Base-by-base conservation (phyloP, 768 basidiomycete genomes). In the Obba rivulosa region DNA sequence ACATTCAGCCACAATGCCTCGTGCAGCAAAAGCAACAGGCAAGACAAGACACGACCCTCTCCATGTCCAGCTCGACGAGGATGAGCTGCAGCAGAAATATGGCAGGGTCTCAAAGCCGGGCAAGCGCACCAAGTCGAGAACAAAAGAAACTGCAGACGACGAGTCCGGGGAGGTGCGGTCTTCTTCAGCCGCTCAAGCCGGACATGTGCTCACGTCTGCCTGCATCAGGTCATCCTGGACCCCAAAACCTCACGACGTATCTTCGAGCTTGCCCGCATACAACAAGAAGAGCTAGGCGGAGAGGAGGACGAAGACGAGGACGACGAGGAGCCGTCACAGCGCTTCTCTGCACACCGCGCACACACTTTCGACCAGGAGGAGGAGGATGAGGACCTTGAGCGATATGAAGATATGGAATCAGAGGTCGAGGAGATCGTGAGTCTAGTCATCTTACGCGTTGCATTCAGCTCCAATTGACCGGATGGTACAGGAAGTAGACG, bases 191-290 rank as follows among this genome's bases (percentile, higher is more conserved):
- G 24, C 18, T 5, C 39, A 17, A 46, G 22, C 22, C 47, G 28
- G 28, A 31, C 28, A 31, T 31, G 28, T 31, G 28, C 28, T 31
- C 28, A 31, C 13, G 28, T 40, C 38, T 35, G 28, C 31, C 22
- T 11, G 11, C 34, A 2, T 42, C 55, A 94, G 91, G 73, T 70
- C 38, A 79, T 82, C 17, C 64, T 93, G 52, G 89, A 92, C 62
- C 77, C 85, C 2, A 90, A 86, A 67, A 86, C 84, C 5, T 95
- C 92, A 0, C 75, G 77, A 50, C 84, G 81, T 57, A 96, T 99
- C 42, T 86, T 99, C 56, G 87, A 93, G 64, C 80, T 99, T 47
- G 95, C 95, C 14, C 77, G 80, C 61, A 85, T 89, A 57, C 95
- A 99, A 66, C 93, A 97, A 67, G 85, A 92, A 63, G 93, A 97